Evolutionary conservation across 164 flowering plant species (phyloP).

Genomic region (Tinospora cordifolia): DNA sequence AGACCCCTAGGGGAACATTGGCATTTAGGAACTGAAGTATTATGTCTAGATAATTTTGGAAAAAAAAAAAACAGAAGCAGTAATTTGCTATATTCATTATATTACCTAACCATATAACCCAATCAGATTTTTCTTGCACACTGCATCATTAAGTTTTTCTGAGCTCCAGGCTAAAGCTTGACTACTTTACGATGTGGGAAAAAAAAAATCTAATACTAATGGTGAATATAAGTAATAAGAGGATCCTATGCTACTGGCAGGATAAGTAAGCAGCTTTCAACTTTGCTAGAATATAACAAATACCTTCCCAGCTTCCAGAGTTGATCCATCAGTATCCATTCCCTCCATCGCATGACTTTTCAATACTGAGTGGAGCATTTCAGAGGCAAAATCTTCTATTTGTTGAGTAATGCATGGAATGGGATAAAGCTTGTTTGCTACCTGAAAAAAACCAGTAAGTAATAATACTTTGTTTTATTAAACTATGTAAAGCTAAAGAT

Average conservation of each 20-base stretch:
- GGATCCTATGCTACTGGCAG: background rate
- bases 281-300: background rate
- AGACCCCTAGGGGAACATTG: too few species aligned
- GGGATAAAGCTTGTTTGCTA: slow-evolving; percentile 92
- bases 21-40: too few species aligned
- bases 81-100: too few species aligned
- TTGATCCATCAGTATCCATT: slow-evolving; percentile 33
- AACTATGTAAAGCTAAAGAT: slow-evolving; percentile 6
- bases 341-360: slow-evolving; percentile 24
- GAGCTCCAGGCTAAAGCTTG: too few species aligned
- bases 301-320: slow-evolving; percentile 43
- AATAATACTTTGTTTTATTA: background rate
- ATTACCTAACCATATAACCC: too few species aligned
- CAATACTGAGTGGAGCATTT: slow-evolving; percentile 51
- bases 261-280: background rate
- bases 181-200: too few species aligned
- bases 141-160: too few species aligned
- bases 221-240: too few species aligned
- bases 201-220: too few species aligned
- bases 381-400: slow-evolving; percentile 86
- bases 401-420: slow-evolving; percentile 54
- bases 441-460: slow-evolving; percentile 38
- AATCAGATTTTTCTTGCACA: too few species aligned
- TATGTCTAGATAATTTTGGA: too few species aligned
- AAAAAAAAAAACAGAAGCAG: too few species aligned